Conservation (phyloP, 129 eudicot species). For the Helianthus tuberosus region DNA sequence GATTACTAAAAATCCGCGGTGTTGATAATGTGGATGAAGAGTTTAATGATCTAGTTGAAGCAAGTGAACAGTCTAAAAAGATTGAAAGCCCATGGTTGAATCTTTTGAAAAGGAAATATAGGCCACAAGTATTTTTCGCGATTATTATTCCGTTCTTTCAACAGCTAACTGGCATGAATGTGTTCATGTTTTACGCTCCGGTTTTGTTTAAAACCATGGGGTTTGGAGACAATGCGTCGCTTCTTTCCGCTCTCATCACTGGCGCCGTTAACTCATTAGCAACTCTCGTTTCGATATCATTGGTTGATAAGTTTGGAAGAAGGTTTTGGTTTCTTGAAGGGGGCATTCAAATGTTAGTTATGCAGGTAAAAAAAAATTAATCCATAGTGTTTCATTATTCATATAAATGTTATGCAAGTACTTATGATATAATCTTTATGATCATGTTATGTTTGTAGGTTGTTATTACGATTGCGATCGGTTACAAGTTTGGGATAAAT, state of each 20-base stretch:
- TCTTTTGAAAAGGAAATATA: conserved; percentile 36
- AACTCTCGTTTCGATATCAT: conserved; percentile 38
- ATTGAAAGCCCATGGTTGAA: conserved; percentile 46
- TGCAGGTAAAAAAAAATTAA: conserved; percentile 38
- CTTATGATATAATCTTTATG: not conserved
- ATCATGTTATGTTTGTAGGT: conserved; percentile 16
- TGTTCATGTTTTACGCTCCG: conserved; percentile 61
- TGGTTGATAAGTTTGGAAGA: conserved; percentile 41
- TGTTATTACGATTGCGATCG: conserved; percentile 33
- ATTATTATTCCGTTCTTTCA: conserved; percentile 49
- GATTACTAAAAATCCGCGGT: conserved; percentile 38
- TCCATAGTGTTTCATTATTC: too few relatives aligned
- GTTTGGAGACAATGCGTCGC: conserved; percentile 45
- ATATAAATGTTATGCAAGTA: too few relatives aligned
- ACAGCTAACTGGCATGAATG: conserved; percentile 59
- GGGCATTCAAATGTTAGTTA: conserved; percentile 48
- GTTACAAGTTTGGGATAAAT: conserved; percentile 33
- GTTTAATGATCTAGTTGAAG: conserved; percentile 42
- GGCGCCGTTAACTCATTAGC: conserved; percentile 43
- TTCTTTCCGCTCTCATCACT: conserved; percentile 47
- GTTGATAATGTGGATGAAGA: conserved; percentile 43
- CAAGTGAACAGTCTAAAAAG: conserved; percentile 40
- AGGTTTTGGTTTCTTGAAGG: conserved; percentile 42
- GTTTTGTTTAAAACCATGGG: conserved; percentile 62
- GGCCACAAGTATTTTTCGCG: conserved; percentile 54